Evolutionary conservation across 306 rosid species (phyloP).

Genomic region (Acacia confusa): DNA sequence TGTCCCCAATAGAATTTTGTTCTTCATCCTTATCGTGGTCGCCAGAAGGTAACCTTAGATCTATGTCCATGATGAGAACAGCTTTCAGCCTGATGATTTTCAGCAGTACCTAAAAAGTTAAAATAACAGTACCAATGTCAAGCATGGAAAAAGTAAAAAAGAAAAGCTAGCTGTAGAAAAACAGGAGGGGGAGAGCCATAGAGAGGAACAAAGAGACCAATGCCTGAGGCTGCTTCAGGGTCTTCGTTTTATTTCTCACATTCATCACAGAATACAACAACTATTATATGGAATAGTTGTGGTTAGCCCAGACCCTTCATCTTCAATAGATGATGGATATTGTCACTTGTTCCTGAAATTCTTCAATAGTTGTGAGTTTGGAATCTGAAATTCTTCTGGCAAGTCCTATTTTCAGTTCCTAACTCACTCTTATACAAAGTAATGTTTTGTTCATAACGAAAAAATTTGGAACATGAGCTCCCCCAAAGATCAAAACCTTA

Average conservation of each 20-base stretch:
- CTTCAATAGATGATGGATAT: not conserved
- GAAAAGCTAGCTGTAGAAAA: not conserved
- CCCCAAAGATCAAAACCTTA: not conserved
- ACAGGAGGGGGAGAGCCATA: not conserved
- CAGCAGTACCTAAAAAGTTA: slow-evolving; percentile 52
- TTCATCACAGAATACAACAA: not conserved
- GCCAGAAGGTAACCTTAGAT: slow-evolving; percentile 93
- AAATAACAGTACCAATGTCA: slow-evolving; percentile 26
- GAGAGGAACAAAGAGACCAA: not conserved
- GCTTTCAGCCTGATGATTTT: slow-evolving; percentile 40
- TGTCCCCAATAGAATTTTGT: slow-evolving; percentile 64
- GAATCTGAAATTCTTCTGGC: not conserved
- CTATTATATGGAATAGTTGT: not conserved
- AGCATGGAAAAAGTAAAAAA: not conserved
- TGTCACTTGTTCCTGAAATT: not conserved
- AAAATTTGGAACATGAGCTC: not conserved
- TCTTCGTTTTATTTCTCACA: not conserved
- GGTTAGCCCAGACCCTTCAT: not conserved
- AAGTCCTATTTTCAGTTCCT: not conserved
- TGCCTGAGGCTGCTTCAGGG: not conserved
- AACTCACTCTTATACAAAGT: not conserved
- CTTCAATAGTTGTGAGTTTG: not conserved
- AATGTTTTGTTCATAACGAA: not conserved
- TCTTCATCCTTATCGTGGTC: slow-evolving; percentile 85
- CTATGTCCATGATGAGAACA: slow-evolving; percentile 75